phyloP scores from a whole-genome alignment of 2,329 filamentous ascomycete genomes.

The Neopestalotiopsis sp. region DNA sequence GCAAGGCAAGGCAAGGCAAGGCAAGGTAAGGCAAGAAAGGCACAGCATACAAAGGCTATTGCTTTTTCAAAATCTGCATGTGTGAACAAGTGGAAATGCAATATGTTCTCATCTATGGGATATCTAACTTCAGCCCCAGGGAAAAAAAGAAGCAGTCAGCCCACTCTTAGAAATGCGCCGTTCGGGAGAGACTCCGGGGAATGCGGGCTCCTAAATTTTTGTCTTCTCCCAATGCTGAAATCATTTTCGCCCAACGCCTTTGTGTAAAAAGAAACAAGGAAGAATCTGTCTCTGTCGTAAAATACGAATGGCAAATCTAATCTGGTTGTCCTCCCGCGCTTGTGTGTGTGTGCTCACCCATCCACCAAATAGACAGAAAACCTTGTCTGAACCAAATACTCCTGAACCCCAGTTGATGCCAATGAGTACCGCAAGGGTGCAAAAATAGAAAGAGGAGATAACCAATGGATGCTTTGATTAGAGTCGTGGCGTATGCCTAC shows the following conservation, averaged over 20 bases:
- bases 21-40: background rate
- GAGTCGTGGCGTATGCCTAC: background rate
- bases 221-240: background rate
- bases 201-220: background rate
- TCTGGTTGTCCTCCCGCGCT: constrained; percentile 1
- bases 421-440: constrained; percentile 14
- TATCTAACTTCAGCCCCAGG: background rate
- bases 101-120: background rate
- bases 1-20: too few relatives aligned
- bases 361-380: constrained; percentile 1
- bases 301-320: constrained; percentile 10
- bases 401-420: constrained; percentile 15
- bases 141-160: background rate
- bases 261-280: background rate
- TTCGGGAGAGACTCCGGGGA: background rate
- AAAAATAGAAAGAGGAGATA: constrained; percentile 5
- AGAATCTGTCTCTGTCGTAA: constrained; percentile 2
- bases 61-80: background rate
- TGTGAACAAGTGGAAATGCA: background rate
- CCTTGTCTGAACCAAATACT: constrained; percentile 7
- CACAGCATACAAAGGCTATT: background rate
- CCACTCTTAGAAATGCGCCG: background rate
- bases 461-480: constrained; percentile 12
- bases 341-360: background rate
- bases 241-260: constrained; percentile 4